These are phyloP conservation scores for Neofusicoccum sp. DNA, from an alignment of 2,329 filamentous ascomycete genomes.

Conservation along the genomic window DNA sequence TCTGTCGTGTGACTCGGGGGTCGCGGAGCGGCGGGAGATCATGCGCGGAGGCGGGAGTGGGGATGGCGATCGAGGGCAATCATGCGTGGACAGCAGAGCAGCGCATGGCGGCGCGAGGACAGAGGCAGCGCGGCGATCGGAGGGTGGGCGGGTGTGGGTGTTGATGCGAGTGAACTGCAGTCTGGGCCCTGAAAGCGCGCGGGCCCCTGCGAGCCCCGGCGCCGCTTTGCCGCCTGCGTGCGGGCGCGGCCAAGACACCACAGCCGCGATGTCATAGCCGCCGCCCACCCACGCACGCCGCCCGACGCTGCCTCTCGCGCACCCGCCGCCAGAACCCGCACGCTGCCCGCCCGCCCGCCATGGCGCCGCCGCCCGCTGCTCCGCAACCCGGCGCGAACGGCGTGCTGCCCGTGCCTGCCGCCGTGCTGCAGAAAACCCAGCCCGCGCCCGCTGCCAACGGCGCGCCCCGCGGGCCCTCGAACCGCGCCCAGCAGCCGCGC, in stretches of 20 bases:
- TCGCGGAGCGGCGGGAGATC: background rate
- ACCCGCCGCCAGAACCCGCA: background rate
- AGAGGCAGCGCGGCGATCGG: constrained; percentile 10
- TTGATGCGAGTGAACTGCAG: constrained; percentile 7
- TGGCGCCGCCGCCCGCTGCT: constrained; percentile 18
- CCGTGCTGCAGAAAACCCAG: constrained; percentile 36
- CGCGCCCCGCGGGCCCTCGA: constrained; percentile 27
- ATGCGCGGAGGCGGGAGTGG: constrained; percentile 6
- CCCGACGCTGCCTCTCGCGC: constrained; percentile 8
- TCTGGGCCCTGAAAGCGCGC: constrained; percentile 10
- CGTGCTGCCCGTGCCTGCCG: constrained; percentile 34
- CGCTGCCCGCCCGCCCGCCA: constrained; percentile 3
- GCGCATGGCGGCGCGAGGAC: constrained; percentile 16
- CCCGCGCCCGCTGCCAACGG: constrained; percentile 32
- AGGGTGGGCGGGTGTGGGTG: constrained; percentile 10
- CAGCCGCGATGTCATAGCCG: background rate
- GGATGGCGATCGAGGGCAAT: constrained; percentile 16
- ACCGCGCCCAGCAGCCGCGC: constrained; percentile 56
- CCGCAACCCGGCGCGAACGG: constrained; percentile 33
- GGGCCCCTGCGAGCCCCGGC: background rate
- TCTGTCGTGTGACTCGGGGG: constrained; percentile 28
- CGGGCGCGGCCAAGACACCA: background rate
- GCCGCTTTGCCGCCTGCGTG: background rate
- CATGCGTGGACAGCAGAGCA: constrained; percentile 14
- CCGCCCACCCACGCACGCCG: background rate